phyloP scores from a whole-genome alignment of 768 basidiomycete genomes.

The Auricularia auricula-judae region DNA sequence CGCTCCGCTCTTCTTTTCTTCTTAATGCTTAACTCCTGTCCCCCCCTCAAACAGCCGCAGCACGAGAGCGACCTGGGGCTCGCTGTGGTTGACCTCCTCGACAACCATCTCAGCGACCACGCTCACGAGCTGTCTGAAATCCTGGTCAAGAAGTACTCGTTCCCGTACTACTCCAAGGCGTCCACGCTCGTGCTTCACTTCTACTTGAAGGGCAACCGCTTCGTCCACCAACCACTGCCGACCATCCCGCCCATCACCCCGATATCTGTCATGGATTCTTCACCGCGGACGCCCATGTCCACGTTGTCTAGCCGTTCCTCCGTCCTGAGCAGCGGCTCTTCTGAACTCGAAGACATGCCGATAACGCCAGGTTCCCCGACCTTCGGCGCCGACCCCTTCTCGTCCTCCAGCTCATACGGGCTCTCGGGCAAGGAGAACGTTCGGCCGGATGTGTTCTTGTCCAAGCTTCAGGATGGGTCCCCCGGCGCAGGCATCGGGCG shows the following conservation, averaged over 20 bases:
- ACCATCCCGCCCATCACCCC: constrained; percentile 58
- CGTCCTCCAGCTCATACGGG: constrained; percentile 2
- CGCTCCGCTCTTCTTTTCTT: not conserved
- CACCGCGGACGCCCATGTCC: constrained; percentile 15
- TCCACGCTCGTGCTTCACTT: constrained; percentile 88
- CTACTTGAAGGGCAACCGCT: constrained; percentile 82
- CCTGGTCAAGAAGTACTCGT: constrained; percentile 97
- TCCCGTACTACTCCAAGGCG: constrained; percentile 91
- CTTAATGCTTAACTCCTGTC: not conserved
- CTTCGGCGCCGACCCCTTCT: constrained; percentile 38
- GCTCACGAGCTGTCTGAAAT: constrained; percentile 91
- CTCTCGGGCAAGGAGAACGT: constrained; percentile 72
- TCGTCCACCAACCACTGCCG: constrained; percentile 35
- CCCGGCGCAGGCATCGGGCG: not conserved
- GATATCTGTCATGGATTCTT: constrained; percentile 16
- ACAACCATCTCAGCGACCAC: constrained; percentile 74
- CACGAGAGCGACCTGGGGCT: constrained; percentile 79
- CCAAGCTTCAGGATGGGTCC: not conserved
- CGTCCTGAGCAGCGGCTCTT: constrained; percentile 49
- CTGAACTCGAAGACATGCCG: constrained; percentile 75
- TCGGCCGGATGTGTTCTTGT: constrained; percentile 19
- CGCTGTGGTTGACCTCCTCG: constrained; percentile 77
- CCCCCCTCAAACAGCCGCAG: constrained; percentile 20
- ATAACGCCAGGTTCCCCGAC: constrained; percentile 67
- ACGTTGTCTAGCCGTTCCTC: constrained; percentile 32